phyloP scores from a whole-genome alignment of 2,329 filamentous ascomycete genomes.

The Claviceps fusiformis region DNA sequence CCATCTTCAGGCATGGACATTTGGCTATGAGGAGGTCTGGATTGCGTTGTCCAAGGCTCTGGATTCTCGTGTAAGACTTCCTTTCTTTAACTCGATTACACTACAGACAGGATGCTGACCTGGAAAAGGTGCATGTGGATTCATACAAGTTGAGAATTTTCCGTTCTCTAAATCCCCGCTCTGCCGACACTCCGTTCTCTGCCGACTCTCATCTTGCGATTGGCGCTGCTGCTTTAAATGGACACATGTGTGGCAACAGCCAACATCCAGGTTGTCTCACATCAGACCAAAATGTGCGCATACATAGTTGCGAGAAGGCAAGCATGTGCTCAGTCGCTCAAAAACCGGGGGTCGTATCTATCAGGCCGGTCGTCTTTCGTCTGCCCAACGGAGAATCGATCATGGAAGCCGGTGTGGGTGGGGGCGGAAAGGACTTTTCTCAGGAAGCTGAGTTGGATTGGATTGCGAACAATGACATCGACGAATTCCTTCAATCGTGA shows the following conservation, averaged over 20 bases:
- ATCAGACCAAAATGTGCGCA: constrained; percentile 40
- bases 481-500: constrained; percentile 29
- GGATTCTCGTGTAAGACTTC: constrained; percentile 39
- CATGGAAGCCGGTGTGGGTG: constrained; percentile 62
- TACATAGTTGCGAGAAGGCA: constrained; percentile 80
- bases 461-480: constrained; percentile 37
- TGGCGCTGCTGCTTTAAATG: constrained; percentile 56
- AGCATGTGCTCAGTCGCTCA: constrained; percentile 40
- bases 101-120: constrained; percentile 6
- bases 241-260: constrained; percentile 62
- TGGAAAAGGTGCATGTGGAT: constrained; percentile 62
- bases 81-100: background rate
- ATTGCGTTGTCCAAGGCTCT: constrained; percentile 61
- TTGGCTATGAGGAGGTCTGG: constrained; percentile 86
- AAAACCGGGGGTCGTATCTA: constrained; percentile 49
- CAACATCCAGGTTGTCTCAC: constrained; percentile 61
- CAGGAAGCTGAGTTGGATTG: constrained; percentile 53
- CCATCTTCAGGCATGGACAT: constrained; percentile 81
- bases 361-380: constrained; percentile 64
- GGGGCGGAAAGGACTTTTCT: constrained; percentile 63
- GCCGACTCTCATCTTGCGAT: constrained; percentile 30
- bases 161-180: constrained; percentile 38
- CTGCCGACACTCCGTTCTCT: constrained; percentile 3
- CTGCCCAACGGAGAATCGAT: constrained; percentile 47
- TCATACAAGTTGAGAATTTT: constrained; percentile 68